A percentile compares a stretch with the other conserved stretches of the same genome.
Evolutionary conservation across 2,329 filamentous ascomycete species (phyloP).

Genomic region (Fusarium bulbicola): DNA sequence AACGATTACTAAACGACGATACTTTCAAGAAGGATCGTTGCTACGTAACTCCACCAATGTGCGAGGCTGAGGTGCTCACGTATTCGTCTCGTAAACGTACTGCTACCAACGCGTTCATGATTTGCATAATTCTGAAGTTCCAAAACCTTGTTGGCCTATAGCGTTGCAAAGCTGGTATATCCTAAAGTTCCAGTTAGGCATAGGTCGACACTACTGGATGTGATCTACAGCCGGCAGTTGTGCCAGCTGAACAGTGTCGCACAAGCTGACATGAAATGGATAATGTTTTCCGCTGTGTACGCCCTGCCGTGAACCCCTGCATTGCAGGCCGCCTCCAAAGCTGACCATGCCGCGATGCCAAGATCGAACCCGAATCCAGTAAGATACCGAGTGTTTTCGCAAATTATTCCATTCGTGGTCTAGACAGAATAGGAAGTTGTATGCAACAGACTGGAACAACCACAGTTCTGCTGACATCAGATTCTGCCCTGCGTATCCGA

Average conservation of each 20-base stretch:
- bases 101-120: accelerated
- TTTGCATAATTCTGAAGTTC: accelerated
- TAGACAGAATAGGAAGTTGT: too few species aligned
- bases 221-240: background rate
- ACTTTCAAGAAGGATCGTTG: background rate
- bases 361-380: accelerated
- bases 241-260: background rate
- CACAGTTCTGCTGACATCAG: background rate
- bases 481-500: background rate
- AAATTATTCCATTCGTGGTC: background rate
- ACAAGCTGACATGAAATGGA: background rate
- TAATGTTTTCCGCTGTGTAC: background rate
- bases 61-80: too few species aligned
- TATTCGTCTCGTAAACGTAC: background rate
- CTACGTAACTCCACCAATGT: background rate
- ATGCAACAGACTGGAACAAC: background rate
- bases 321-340: background rate
- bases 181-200: accelerated
- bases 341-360: accelerated
- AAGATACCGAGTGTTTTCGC: background rate
- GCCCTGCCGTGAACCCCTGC: background rate
- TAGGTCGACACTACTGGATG: accelerated
- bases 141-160: accelerated
- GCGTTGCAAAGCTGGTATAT: background rate
- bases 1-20: background rate